Base-by-base conservation (phyloP, 805 yeast species). In the Pichia exigua region DNA sequence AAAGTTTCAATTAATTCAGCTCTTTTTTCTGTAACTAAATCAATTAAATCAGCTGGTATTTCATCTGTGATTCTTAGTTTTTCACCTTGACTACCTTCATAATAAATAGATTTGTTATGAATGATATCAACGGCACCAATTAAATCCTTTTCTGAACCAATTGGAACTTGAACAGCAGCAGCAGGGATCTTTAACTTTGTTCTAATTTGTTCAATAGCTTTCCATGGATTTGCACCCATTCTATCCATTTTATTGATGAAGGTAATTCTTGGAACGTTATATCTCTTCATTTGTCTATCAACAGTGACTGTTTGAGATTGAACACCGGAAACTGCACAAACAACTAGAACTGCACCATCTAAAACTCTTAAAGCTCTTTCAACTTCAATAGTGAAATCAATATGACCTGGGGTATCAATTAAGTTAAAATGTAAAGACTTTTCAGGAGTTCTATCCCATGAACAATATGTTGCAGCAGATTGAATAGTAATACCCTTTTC, bases 401-500 rank as follows among this genome's bases (percentile, higher is more conserved):
- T 94, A 69, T 94, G 99, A 42, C 99, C 99, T 3, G 99, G 99
- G 9, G 99, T 94, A 71, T 94, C 99, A 68, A 94, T 94, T 70
- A 94, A 77, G 69, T 94, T 94, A 75, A 91, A 90, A 68, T 89
- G 96, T 68, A 82, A 92, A 18, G 56, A 50, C 55, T 77, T 75
- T 56, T 75, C 69, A 44, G 73, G 68, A 51, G 79, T 83, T 65
- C 87, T 87, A 53, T 84, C 84, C 99, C 99, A 94, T 47, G 95
- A 84, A 75, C 98, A 92, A 73, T 87, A 94, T 2, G 99, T 94
- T 38, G 99, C 99, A 57, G 99, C 99, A 54, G 97, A 89, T 72
- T 94, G 99, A 66, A 94, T 94, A 48, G 99, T 94, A 65, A 94
- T 94, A 70, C 99, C 99, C 68, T 94, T 94, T 70, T 94, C 99